Evolutionary conservation across 2,329 filamentous ascomycete species (phyloP), one percentile per base, ranked within the genome.

Genomic region (Penicillium brasilianum): DNA sequence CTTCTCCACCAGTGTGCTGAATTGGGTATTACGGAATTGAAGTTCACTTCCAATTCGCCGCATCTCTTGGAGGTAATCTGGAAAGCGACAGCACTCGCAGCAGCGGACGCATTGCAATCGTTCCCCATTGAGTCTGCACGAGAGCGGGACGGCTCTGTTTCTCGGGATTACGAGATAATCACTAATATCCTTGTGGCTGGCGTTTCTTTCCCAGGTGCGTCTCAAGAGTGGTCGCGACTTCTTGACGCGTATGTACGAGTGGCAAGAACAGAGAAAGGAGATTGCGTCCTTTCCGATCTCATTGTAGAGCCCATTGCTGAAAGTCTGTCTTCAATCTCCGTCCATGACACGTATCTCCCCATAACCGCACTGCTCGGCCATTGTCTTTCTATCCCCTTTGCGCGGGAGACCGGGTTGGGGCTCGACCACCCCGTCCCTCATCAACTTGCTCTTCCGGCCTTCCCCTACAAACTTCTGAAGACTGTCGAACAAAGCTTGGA

Each of bases 281-380:
- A 92, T 63, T 84, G 85, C 16, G 88, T 87, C 6, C 83, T 88
- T 43, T 85, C 88, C 5, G 80, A 90, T 53, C 84, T 85, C 25
- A 82, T 92, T 1, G 80, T 93, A 41, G 92, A 96, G 62, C 90
- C 89, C 1, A 70, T 95, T 3, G 86, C 90, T 0, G 88, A 85
- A 66, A 70, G 76, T 1, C 66, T 90, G 4, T 68, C 80, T 39
- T 55, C 59, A 34, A 74, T 72, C 51, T 60, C 60, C 43, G 53
- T 70, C 16, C 63, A 71, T 4, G 64, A 72, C 36, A 69, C 71
- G 4, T 74, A 69, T 61, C 59, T 81, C 82, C 57, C 76, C 66
- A 63, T 66, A 72, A 69, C 65, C 39, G 69, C 69, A 16, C 65
- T 78, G 5, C 63, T 78, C 25, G 60, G 67, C 10, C 71, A 77